Evolutionary conservation across 1,284 basidiomycete species (phyloP), one percentile per base, ranked within the genome.

Genomic region (Pseudozyma pruni): DNA sequence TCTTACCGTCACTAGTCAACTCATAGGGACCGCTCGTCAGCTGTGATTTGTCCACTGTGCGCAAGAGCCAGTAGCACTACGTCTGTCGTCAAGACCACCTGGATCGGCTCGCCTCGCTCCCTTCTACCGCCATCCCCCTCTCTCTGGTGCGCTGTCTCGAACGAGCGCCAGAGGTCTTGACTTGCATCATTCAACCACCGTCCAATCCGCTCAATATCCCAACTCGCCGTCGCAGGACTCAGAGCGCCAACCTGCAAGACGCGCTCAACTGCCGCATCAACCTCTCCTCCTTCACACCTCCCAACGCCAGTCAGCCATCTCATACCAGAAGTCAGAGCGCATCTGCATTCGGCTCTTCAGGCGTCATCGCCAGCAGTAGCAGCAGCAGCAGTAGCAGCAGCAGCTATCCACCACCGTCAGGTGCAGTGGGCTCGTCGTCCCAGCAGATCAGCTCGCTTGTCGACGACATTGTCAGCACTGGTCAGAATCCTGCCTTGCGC

Each of bases 181-280:
- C 29, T 29, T 45, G 3, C 67, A 71, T 40, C 54, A 71, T 71
- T 64, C 57, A 64, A 32, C 61, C 61, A 54, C 61, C 56, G 42
- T 61, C 68, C 43, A 61, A 61, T n/a, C 61, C 57, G 34, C 68
- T 57, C 51, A 64, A 64, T 45, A 71, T 71, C 52, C 68, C 61
- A 27, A 71, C 61, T 31, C 68, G 68, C 23, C 56, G 68, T 53
- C 60, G 68, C 49, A 64, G 68, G 49, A 71, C 68, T 27, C 68
- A 64, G 35, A 71, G 68, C 53, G 68, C 68, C 27, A 71, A 64
- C 57, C 68, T 71, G 49, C 68, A 71, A 54, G 68, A 71, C 68
- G 61, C 68, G 48, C 68, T 71, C 61, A 64, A 71, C 44, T 71
- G 68, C 33, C 68, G 61, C 38, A 56, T 71, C 68, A 61, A 61